These are phyloP conservation scores for Bacidia rubella DNA, from an alignment of 495 filamentous ascomycete genomes.

Conservation along the genomic window DNA sequence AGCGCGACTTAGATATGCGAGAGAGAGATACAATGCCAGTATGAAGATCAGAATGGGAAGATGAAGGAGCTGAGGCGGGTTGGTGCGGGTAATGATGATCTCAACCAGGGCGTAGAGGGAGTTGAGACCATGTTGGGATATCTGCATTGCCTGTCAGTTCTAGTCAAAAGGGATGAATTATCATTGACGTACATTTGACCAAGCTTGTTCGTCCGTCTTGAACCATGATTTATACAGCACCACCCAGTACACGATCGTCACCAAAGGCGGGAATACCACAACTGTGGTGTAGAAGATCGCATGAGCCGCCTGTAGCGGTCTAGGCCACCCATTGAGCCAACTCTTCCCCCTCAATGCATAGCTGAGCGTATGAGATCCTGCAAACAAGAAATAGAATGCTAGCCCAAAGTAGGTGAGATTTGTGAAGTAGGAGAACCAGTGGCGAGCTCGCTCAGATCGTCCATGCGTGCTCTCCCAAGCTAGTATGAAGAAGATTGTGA, in stretches of 20 bases:
- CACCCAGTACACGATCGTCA: slow-evolving; percentile 44
- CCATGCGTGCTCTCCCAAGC: slow-evolving; percentile 39
- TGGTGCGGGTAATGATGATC: slow-evolving; percentile 49
- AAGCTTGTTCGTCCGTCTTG: slow-evolving; percentile 34
- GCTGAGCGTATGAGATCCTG: slow-evolving; percentile 48
- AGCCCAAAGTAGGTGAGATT: slow-evolving; percentile 66
- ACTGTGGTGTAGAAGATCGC: slow-evolving; percentile 51
- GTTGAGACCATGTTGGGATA: slow-evolving; percentile 66
- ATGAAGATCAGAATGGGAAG: slow-evolving; percentile 44
- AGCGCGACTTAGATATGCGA: slow-evolving; percentile 60
- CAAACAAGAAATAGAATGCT: slow-evolving; percentile 59
- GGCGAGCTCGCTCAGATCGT: slow-evolving; percentile 27
- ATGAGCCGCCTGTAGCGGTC: slow-evolving; percentile 50
- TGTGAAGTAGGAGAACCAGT: slow-evolving; percentile 69
- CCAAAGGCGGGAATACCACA: slow-evolving; percentile 53
- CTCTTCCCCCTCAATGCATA: slow-evolving; percentile 44
- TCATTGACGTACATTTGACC: slow-evolving; percentile 46
- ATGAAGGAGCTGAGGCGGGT: slow-evolving; percentile 42
- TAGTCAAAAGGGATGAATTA: neutral
- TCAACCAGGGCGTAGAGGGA: slow-evolving; percentile 57
- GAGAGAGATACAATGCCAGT: slow-evolving; percentile 53
- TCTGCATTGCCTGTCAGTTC: slow-evolving; percentile 20
- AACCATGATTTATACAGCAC: slow-evolving; percentile 40
- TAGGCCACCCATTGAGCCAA: slow-evolving; percentile 46
- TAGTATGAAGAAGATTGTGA: slow-evolving; percentile 55